Percentiles rank a stretch among this genome's conserved stretches.
These are phyloP conservation scores for Tulasnella sp. DNA, from an alignment of 768 basidiomycete genomes.

Conservation along the genomic window DNA sequence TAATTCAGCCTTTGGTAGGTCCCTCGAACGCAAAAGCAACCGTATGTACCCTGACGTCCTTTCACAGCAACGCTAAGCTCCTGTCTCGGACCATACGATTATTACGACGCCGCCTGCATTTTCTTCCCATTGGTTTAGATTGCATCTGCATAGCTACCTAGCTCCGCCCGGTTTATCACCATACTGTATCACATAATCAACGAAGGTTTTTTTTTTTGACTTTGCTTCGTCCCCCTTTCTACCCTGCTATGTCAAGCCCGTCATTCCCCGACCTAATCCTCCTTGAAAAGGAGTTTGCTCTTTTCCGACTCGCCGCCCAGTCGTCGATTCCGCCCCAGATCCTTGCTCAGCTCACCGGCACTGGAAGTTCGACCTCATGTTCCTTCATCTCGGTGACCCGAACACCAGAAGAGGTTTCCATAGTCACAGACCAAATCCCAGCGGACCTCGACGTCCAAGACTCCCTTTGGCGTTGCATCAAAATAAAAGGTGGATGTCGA, in stretches of 20 bases:
- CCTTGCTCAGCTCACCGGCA: not conserved
- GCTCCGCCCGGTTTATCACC: not conserved
- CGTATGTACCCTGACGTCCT: not conserved
- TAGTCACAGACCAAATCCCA: not conserved
- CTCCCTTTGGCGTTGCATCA: slow-evolving; percentile 4
- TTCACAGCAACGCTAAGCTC: not conserved
- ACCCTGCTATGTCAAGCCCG: not conserved
- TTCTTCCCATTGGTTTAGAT: not conserved
- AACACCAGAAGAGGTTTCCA: slow-evolving; percentile 12
- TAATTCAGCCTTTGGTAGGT: slow-evolving; percentile 6
- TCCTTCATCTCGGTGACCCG: slow-evolving; percentile 14
- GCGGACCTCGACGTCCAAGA: not conserved
- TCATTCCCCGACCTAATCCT: not conserved
- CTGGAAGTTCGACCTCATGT: not conserved
- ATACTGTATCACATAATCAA: not conserved
- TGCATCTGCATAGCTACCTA: not conserved
- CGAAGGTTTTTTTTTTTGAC: not conserved
- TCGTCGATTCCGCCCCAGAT: not conserved
- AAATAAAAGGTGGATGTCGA: not conserved
- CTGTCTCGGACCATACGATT: not conserved
- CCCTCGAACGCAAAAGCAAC: not conserved
- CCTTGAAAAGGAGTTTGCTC: not conserved
- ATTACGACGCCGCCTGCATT: not conserved
- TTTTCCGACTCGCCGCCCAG: not conserved
- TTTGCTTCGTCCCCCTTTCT: not conserved